A percentile compares a stretch with the other conserved stretches of the same genome.
Evolutionary conservation across 441 rosid genomes (phyloP).

Genomic region (Adansonia gregorii): DNA sequence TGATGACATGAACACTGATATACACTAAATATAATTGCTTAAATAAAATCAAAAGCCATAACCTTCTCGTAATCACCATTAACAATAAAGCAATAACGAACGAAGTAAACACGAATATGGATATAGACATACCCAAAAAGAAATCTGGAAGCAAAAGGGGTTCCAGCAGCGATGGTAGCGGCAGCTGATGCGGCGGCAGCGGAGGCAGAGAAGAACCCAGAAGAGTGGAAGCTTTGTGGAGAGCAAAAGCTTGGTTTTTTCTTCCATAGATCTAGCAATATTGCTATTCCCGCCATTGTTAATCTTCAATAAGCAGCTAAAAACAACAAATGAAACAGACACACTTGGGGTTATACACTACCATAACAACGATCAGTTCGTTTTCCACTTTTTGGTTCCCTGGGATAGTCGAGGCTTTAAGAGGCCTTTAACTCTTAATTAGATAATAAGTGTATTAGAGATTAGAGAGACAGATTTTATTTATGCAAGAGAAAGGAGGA

Average conservation of each 20-base stretch:
- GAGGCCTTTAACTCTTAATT: not conserved
- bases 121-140: conserved; percentile 67
- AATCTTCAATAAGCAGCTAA: conserved; percentile 7
- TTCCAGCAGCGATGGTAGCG: conserved; percentile 54
- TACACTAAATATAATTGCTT: not conserved
- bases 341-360: conserved; percentile 12
- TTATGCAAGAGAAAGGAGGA: not conserved
- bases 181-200: conserved; percentile 61
- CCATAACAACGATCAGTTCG: conserved; percentile 10
- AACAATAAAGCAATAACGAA: not conserved
- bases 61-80: not conserved
- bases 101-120: not conserved
- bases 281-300: conserved; percentile 82
- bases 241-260: conserved; percentile 58
- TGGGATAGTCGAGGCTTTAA: not conserved
- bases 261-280: conserved; percentile 75
- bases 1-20: not conserved
- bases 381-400: not conserved
- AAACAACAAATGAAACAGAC: not conserved
- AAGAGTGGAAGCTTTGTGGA: conserved; percentile 52
- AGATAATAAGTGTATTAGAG: too few species aligned
- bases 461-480: not conserved
- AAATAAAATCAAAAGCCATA: conserved; percentile 16
- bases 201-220: conserved; percentile 62
- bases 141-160: conserved; percentile 80